These are phyloP conservation scores for Tephrocybe sp. DNA, from an alignment of 768 basidiomycete genomes.

Conservation along the genomic window DNA sequence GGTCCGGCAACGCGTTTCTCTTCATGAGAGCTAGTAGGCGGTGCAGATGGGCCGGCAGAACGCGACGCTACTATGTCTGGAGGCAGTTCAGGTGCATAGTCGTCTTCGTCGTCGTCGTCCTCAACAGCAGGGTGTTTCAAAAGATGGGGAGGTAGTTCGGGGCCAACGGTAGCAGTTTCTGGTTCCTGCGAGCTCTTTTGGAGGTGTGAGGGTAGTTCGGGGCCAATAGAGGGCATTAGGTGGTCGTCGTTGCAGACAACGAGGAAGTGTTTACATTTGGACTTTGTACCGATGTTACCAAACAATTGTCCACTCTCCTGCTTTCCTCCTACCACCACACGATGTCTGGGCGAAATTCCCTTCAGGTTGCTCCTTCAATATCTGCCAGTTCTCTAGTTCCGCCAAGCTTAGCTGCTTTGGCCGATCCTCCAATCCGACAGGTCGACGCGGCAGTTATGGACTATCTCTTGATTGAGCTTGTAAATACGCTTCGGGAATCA, in stretches of 20 bases:
- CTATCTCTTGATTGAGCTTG: slow-evolving; percentile 82
- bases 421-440: slow-evolving; percentile 59
- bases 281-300: slow-evolving; percentile 7
- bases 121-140: slow-evolving; percentile 22
- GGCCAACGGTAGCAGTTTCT: slow-evolving; percentile 17
- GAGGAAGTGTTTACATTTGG: slow-evolving; percentile 9
- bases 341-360: slow-evolving; percentile 33
- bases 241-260: slow-evolving; percentile 7
- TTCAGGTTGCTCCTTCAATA: slow-evolving; percentile 26
- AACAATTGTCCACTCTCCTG: slow-evolving; percentile 1
- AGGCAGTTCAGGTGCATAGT: slow-evolving; percentile 71
- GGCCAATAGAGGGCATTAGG: slow-evolving; percentile 52
- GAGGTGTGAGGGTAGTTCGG: slow-evolving; percentile 53
- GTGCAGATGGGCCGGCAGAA: slow-evolving; percentile 21
- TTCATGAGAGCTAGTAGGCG: slow-evolving; percentile 19
- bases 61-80: slow-evolving; percentile 60
- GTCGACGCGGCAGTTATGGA: slow-evolving; percentile 75
- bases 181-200: slow-evolving; percentile 22
- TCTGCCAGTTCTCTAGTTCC: slow-evolving; percentile 24
- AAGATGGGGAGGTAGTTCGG: slow-evolving; percentile 27
- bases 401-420: slow-evolving; percentile 45
- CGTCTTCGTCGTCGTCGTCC: slow-evolving; percentile 39
- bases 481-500: slow-evolving; percentile 71
- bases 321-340: not conserved
- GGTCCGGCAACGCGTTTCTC: slow-evolving; percentile 49